Percentiles rank a stretch among this genome's conserved stretches.
These are phyloP conservation scores for Venturia pyrina DNA, from an alignment of 2,329 filamentous ascomycete species.

Conservation along the genomic window DNA sequence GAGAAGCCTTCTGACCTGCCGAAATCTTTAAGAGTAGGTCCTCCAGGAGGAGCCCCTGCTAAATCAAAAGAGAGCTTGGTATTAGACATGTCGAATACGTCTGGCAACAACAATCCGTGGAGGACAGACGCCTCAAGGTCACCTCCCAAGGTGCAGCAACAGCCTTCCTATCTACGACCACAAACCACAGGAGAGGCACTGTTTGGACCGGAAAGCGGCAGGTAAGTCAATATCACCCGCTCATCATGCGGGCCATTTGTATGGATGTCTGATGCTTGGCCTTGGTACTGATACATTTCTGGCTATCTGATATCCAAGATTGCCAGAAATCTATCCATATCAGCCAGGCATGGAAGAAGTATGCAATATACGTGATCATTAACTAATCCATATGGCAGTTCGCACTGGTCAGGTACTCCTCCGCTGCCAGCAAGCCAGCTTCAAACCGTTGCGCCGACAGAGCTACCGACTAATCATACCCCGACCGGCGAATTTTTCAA, in stretches of 20 bases:
- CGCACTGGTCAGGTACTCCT: constrained; percentile 2
- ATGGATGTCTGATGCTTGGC: not conserved
- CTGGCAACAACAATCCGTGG: constrained; percentile 7
- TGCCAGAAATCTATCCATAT: not conserved
- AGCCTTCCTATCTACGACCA: constrained; percentile 11
- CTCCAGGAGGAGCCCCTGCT: constrained; percentile 9
- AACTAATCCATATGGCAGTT: not conserved
- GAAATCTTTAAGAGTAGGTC: constrained; percentile 15
- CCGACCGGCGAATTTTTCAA: not conserved
- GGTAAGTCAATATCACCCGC: not conserved
- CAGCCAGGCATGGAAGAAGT: not conserved
- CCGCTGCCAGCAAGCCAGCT: not conserved
- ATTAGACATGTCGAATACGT: not conserved
- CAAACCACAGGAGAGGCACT: constrained; percentile 12
- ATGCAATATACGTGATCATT: not conserved
- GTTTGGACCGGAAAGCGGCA: not conserved
- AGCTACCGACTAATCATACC: constrained; percentile 3
- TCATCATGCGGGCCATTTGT: not conserved
- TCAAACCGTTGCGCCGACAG: not conserved
- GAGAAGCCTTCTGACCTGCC: constrained; percentile 13
- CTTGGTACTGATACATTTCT: not conserved
- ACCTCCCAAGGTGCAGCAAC: not conserved
- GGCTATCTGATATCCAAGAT: constrained; percentile 7
- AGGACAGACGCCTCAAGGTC: not conserved
- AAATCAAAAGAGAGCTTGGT: constrained; percentile 12